Conservation (phyloP, 2,329 filamentous ascomycete genomes). For the Cadophora sp. region DNA sequence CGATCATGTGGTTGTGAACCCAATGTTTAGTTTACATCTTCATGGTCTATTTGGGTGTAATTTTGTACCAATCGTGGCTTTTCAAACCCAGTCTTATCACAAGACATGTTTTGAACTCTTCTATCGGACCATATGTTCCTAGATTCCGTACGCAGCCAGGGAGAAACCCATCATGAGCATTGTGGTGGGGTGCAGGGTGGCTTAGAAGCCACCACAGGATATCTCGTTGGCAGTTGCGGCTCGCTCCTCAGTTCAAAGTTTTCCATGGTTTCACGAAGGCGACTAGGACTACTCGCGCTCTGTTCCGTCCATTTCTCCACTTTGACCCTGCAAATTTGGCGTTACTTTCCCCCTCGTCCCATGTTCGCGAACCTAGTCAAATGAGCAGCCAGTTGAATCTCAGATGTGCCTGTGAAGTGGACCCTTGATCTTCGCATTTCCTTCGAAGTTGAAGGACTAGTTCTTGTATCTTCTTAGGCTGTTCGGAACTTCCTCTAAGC, state of each 20-base stretch:
- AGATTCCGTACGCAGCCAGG: constrained; percentile 1
- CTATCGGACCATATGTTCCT: constrained; percentile 24
- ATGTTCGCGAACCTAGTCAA: neutral
- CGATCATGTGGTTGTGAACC: neutral
- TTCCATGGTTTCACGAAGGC: neutral
- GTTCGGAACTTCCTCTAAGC: constrained; percentile 34
- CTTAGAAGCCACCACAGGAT: constrained; percentile 7
- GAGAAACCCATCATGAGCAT: neutral
- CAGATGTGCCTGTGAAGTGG: constrained; percentile 7
- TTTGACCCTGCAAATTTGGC: constrained; percentile 10
- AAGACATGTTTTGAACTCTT: constrained; percentile 11
- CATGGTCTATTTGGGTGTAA: neutral
- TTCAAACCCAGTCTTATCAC: constrained; percentile 3
- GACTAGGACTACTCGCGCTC: neutral
- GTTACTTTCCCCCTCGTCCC: constrained; percentile 4
- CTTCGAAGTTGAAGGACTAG: neutral
- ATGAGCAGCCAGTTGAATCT: constrained; percentile 2
- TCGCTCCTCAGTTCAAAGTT: neutral
- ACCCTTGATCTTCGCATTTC: neutral
- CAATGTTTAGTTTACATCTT: neutral
- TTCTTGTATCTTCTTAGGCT: constrained; percentile 33
- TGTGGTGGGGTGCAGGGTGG: constrained; percentile 12
- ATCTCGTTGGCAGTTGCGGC: neutral
- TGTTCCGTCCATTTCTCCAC: constrained; percentile 12
- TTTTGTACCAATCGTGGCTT: neutral